Base-by-base conservation (phyloP, 2,329 filamentous ascomycete genomes). In the Hymenoscyphus occultus region DNA sequence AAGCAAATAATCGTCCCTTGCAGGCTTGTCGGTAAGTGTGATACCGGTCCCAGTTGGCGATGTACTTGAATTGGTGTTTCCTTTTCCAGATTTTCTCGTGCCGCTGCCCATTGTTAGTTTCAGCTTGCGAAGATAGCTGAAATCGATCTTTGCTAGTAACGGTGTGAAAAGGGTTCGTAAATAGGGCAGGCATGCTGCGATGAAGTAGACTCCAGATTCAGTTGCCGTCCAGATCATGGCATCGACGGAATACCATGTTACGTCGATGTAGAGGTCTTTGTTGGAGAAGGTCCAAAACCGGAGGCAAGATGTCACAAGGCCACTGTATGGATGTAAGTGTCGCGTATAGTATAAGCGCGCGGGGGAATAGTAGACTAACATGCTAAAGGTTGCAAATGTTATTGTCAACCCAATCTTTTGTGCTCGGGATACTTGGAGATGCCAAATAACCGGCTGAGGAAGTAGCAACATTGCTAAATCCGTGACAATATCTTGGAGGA, bases 381-480 rank as follows among this genome's bases (percentile, higher is more conserved):
- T 81, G 65, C 77, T 77, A 6, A 79, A 79, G 3, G 81, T 75
- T 19, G 76, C 67, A 51, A 83, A 83, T 4, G 79, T 79, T 12
- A 80, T 66, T 0, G 77, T 78, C 12, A 83, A 67, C 45, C 77
- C 80, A 13, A 80, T 70, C 70, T 82, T 81, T 39, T 82, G 79
- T 0, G 71, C 64, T 56, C 64, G 76, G 9, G 75, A 73, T 13
- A 81, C 69, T 51, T 80, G 77, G 16, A 83, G 71, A 59, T 77
- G 77, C 80, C 80, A 82, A 3, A 83, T 77, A 57, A 78, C 76
- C 0, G 77, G 76, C 0, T 82, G 69, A 0, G 81, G 81, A 40
- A 83, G 70, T 3, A 77, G 62, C 39, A 83, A 67, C 57, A 83
- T 82, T 56, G 76, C 72, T 9, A 83, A 66, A 64, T 83, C 81